phyloP scores from a whole-genome alignment of 768 basidiomycete genomes.

The Naganishia antarctica region DNA sequence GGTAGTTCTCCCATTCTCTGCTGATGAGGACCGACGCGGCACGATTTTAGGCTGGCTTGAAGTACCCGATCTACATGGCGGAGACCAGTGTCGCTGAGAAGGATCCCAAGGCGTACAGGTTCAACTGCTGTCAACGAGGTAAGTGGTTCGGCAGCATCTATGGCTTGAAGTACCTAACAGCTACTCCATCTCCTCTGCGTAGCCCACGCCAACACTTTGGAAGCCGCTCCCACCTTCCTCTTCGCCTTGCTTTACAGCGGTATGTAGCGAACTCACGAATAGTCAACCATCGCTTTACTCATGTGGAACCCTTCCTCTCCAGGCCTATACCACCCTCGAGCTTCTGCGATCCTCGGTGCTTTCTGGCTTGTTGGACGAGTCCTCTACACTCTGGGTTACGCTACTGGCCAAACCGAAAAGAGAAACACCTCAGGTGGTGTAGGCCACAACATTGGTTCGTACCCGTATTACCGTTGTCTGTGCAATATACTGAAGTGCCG shows the following conservation, averaged over 20 bases:
- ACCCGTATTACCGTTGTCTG: no score
- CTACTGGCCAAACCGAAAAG: slow-evolving; percentile 7
- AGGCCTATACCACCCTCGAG: slow-evolving; percentile 24
- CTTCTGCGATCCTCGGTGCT: slow-evolving; percentile 20
- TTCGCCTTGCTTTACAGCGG: slow-evolving; percentile 24
- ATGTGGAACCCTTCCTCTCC: not conserved
- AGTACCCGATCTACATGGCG: slow-evolving; percentile 27
- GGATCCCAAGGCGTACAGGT: slow-evolving; percentile 15
- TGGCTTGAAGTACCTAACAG: no score
- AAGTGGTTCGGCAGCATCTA: not conserved
- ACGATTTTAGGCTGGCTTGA: slow-evolving; percentile 22
- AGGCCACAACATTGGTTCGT: slow-evolving; percentile 18
- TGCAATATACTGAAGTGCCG: no score
- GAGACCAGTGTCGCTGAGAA: slow-evolving; percentile 17
- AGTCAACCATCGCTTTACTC: not conserved
- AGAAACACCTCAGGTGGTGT: slow-evolving; percentile 16
- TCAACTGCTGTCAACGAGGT: slow-evolving; percentile 31
- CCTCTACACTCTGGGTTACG: slow-evolving; percentile 27
- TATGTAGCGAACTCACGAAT: not conserved
- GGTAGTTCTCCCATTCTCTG: not conserved
- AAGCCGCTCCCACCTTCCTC: slow-evolving; percentile 25
- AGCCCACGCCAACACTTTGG: slow-evolving; percentile 30
- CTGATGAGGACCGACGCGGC: not conserved
- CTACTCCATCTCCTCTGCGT: not conserved
- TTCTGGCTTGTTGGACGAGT: slow-evolving; percentile 26